Percentiles rank a stretch among this genome's conserved stretches.
phyloP scores from a whole-genome alignment of 2,329 filamentous ascomycete species.

The Nannizziopsis barbatae region DNA sequence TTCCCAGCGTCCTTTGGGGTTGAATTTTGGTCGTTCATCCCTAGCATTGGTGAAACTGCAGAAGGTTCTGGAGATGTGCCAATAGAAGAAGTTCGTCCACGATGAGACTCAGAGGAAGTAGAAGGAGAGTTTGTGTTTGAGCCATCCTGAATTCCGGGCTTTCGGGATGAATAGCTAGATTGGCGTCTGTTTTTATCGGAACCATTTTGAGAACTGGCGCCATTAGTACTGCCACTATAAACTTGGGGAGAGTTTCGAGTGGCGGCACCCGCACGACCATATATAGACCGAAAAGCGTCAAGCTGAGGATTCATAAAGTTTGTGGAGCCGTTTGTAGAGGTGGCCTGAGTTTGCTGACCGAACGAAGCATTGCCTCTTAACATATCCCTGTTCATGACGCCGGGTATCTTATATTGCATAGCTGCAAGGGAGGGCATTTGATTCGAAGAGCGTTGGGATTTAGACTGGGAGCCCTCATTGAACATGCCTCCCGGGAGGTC shows the following conservation, averaged over 20 bases:
- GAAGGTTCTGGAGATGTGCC: constrained; percentile 41
- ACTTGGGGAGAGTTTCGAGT: background rate
- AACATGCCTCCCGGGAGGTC: constrained; percentile 51
- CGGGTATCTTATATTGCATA: constrained; percentile 7
- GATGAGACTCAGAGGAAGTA: constrained; percentile 39
- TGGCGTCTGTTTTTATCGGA: constrained; percentile 17
- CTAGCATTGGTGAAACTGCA: constrained; percentile 31
- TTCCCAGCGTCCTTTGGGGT: background rate
- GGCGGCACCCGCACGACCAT: background rate
- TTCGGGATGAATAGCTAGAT: constrained; percentile 18
- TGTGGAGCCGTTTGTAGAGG: background rate
- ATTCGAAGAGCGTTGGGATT: constrained; percentile 14
- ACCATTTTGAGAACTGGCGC: constrained; percentile 2
- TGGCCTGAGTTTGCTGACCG: constrained; percentile 24
- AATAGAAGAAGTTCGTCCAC: constrained; percentile 36
- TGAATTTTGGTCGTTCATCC: constrained; percentile 9
- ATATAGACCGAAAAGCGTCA: background rate
- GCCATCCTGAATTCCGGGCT: constrained; percentile 23
- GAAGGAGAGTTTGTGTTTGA: constrained; percentile 39
- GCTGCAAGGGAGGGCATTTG: background rate
- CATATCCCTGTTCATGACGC: constrained; percentile 8
- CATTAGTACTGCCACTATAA: background rate
- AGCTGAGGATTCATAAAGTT: background rate
- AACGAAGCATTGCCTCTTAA: constrained; percentile 8
- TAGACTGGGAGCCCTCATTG: constrained; percentile 35